Evolutionary conservation across 495 filamentous ascomycete species (phyloP).

Genomic region (Tuber calosporum): DNA sequence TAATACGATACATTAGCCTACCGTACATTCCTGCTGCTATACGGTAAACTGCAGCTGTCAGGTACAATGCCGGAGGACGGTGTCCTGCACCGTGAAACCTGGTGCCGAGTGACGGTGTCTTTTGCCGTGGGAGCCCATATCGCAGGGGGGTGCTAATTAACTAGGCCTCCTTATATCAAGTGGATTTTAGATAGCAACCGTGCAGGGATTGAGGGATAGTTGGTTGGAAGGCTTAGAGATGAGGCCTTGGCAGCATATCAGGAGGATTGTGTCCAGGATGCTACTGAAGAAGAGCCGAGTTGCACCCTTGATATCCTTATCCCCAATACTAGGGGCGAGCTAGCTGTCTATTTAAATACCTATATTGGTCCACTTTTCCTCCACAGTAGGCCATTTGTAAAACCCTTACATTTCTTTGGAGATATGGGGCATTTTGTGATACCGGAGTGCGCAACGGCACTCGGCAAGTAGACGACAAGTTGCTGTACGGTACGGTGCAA

Average conservation of each 20-base stretch:
- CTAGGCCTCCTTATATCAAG: neutral
- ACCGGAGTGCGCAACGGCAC: too few relatives aligned
- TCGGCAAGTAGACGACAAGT: too few relatives aligned
- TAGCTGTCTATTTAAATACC: neutral
- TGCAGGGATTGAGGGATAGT: neutral
- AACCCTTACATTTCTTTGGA: neutral
- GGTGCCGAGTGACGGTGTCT: neutral
- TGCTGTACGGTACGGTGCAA: too few relatives aligned
- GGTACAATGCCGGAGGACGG: neutral
- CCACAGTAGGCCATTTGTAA: neutral
- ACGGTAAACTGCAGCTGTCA: neutral
- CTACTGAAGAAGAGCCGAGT: neutral
- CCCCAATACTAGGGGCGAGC: neutral
- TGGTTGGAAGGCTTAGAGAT: neutral
- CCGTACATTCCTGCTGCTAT: neutral
- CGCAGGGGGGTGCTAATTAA: neutral
- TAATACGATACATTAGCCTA: neutral
- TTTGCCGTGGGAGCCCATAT: neutral
- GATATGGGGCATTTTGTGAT: too few relatives aligned
- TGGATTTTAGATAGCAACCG: neutral
- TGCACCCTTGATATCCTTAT: neutral
- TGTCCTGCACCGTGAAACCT: neutral
- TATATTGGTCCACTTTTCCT: neutral
- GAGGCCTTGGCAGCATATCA: neutral
- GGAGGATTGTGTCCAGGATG: neutral